Percentiles rank a stretch among this genome's conserved stretches.
phyloP scores from a whole-genome alignment of 2,329 filamentous ascomycete genomes.

The Aspergillus pseudoviridinutans region DNA sequence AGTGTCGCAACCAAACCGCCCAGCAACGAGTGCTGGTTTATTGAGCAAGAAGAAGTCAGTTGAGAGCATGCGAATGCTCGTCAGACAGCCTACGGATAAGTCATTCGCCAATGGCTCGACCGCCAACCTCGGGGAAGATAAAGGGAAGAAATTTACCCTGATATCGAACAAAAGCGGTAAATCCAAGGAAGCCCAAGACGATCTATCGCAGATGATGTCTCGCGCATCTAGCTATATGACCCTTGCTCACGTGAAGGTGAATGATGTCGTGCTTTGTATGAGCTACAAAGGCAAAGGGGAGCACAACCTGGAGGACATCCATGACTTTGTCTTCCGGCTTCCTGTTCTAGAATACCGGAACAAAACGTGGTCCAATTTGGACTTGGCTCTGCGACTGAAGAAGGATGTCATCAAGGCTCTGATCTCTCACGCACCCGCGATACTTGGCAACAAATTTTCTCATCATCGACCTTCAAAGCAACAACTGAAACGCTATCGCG shows the following conservation, averaged over 20 bases:
- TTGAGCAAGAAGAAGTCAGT: conserved; percentile 39
- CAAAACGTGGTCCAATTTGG: conserved; percentile 98
- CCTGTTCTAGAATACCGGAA: conserved; percentile 94
- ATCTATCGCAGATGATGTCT: conserved; percentile 93
- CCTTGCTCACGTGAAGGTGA: conserved; percentile 89
- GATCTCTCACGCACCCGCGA: conserved; percentile 91
- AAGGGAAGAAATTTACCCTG: conserved; percentile 47
- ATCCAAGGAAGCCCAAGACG: conserved; percentile 70
- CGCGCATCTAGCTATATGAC: conserved; percentile 98
- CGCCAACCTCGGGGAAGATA: conserved; percentile 31
- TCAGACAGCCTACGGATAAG: conserved; percentile 34
- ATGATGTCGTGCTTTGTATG: conserved; percentile 89
- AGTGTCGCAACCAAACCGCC: conserved; percentile 25
- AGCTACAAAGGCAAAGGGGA: conserved; percentile 96
- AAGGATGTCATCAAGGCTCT: conserved; percentile 91
- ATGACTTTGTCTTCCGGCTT: conserved; percentile 95
- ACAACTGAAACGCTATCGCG: conserved; percentile 73
- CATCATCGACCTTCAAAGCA: conserved; percentile 78
- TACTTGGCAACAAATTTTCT: conserved; percentile 95
- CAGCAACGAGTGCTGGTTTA: conserved; percentile 23
- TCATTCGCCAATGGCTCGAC: conserved; percentile 30
- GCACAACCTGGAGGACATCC: conserved; percentile 92
- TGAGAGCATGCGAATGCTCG: conserved; percentile 38
- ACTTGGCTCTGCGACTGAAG: conserved; percentile 87
- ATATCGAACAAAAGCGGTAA: conserved; percentile 47